These are phyloP conservation scores for Tulasnella sp. DNA, from an alignment of 768 basidiomycete genomes.

Conservation along the genomic window DNA sequence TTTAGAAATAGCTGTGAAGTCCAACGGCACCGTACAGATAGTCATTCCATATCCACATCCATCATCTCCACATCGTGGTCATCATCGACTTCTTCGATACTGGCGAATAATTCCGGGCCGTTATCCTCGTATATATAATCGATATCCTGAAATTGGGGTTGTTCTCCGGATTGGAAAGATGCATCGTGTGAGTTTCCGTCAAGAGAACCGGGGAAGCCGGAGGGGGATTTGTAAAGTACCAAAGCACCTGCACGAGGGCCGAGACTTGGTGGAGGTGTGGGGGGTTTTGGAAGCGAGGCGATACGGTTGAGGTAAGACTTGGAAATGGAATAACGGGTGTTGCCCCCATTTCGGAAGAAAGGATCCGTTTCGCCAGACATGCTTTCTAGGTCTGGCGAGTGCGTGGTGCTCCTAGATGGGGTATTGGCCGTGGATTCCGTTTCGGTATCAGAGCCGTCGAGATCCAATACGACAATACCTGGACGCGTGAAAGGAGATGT, in stretches of 20 bases:
- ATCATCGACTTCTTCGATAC: conserved; percentile 11
- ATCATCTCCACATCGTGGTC: conserved; percentile 10
- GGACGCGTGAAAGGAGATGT: conserved; percentile 15
- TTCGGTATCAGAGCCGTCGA: conserved; percentile 40
- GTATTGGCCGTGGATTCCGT: not conserved
- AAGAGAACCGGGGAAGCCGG: not conserved
- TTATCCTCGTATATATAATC: not conserved
- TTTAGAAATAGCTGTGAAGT: no score
- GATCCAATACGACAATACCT: conserved; percentile 55
- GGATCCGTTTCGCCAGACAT: no score
- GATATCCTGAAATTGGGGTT: not conserved
- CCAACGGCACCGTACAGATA: no score
- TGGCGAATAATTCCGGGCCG: not conserved
- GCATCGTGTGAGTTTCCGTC: not conserved
- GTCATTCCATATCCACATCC: not conserved
- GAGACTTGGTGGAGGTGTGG: not conserved
- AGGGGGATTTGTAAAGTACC: not conserved
- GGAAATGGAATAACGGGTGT: conserved; percentile 11
- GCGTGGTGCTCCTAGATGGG: conserved; percentile 1
- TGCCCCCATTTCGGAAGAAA: no score
- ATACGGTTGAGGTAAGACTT: conserved; percentile 6
- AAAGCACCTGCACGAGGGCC: not conserved
- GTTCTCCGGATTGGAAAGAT: not conserved
- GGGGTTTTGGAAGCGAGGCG: not conserved
- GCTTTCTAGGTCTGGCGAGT: not conserved